Percentiles rank a stretch among this genome's conserved stretches.
Conservation (phyloP, 768 basidiomycete genomes). For the Hebeloma cylindrosporum region DNA sequence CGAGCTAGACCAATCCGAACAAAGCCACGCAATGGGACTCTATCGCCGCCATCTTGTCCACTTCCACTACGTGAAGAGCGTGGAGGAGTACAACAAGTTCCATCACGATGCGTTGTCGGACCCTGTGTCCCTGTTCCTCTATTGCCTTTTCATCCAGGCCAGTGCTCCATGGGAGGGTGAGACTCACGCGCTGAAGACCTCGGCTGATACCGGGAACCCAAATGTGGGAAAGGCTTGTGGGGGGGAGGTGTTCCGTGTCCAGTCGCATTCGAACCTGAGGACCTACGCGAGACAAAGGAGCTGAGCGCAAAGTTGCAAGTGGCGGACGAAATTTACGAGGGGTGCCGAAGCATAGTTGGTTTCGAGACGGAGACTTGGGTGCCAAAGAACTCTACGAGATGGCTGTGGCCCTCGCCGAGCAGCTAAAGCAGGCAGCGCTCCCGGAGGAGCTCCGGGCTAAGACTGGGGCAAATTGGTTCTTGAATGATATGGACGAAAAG, state of each 20-base stretch:
- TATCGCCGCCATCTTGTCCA: slow-evolving; percentile 50
- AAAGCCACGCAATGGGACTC: slow-evolving; percentile 31
- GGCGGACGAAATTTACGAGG: slow-evolving; percentile 8
- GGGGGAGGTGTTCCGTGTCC: slow-evolving; percentile 42
- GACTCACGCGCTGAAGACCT: slow-evolving; percentile 45
- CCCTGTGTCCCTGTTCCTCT: slow-evolving; percentile 33
- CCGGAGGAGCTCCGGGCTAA: slow-evolving; percentile 35
- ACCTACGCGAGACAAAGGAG: slow-evolving; percentile 40
- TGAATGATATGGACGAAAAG: slow-evolving; percentile 49
- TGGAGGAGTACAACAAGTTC: slow-evolving; percentile 44
- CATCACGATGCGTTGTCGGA: slow-evolving; percentile 43
- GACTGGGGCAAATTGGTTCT: slow-evolving; percentile 43
- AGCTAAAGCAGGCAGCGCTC: slow-evolving; percentile 12
- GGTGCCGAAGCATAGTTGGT: slow-evolving; percentile 6
- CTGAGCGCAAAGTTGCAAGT: slow-evolving; percentile 7
- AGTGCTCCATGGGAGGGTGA: slow-evolving; percentile 52
- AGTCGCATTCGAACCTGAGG: slow-evolving; percentile 45
- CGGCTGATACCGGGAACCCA: slow-evolving; percentile 44
- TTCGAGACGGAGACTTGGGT: slow-evolving; percentile 15
- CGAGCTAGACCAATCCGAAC: slow-evolving; percentile 40
- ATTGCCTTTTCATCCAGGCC: slow-evolving; percentile 45
- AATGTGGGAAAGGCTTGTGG: slow-evolving; percentile 42
- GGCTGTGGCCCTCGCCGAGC: slow-evolving; percentile 12
- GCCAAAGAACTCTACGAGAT: slow-evolving; percentile 7
- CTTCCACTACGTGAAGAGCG: slow-evolving; percentile 48